These are phyloP conservation scores for Byssochlamys sp. DNA, from an alignment of 2,329 filamentous ascomycete genomes.

Conservation along the genomic window DNA sequence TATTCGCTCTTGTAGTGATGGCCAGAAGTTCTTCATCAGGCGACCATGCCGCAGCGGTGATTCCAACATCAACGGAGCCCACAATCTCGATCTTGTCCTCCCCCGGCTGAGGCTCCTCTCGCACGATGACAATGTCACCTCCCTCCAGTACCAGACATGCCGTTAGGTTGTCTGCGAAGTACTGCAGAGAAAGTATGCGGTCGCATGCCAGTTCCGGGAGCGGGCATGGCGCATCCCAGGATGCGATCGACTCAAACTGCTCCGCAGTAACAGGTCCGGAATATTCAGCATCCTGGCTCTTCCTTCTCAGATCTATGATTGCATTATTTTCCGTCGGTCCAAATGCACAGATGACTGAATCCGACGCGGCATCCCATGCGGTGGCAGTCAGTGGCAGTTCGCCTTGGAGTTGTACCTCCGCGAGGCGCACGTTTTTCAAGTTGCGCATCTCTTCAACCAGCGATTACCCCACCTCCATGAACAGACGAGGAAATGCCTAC, in stretches of 20 bases:
- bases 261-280: slow-evolving; percentile 33
- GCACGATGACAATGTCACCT: slow-evolving; percentile 79
- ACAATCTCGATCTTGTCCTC: slow-evolving; percentile 87
- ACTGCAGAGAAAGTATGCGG: slow-evolving; percentile 66
- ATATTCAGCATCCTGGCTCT: slow-evolving; percentile 24
- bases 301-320: slow-evolving; percentile 61
- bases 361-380: slow-evolving; percentile 74
- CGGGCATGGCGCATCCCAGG: slow-evolving; percentile 80
- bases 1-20: slow-evolving; percentile 68
- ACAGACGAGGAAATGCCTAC: slow-evolving; percentile 7
- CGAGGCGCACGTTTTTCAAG: slow-evolving; percentile 66
- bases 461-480: slow-evolving; percentile 28
- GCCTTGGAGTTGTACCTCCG: slow-evolving; percentile 51
- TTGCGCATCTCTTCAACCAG: slow-evolving; percentile 67
- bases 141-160: slow-evolving; percentile 77
- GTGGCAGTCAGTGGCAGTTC: slow-evolving; percentile 60
- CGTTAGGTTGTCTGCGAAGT: slow-evolving; percentile 69
- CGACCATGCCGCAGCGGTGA: slow-evolving; percentile 82
- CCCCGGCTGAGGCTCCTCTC: slow-evolving; percentile 56
- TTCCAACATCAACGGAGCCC: slow-evolving; percentile 85
- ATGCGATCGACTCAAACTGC: slow-evolving; percentile 52
- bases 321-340: slow-evolving; percentile 64
- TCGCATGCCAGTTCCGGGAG: slow-evolving; percentile 67
- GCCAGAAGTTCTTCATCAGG: slow-evolving; percentile 86
- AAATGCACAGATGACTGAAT: slow-evolving; percentile 72